Evolutionary conservation across 129 eudicot species (phyloP).

Genomic region (Tagetes patula): DNA sequence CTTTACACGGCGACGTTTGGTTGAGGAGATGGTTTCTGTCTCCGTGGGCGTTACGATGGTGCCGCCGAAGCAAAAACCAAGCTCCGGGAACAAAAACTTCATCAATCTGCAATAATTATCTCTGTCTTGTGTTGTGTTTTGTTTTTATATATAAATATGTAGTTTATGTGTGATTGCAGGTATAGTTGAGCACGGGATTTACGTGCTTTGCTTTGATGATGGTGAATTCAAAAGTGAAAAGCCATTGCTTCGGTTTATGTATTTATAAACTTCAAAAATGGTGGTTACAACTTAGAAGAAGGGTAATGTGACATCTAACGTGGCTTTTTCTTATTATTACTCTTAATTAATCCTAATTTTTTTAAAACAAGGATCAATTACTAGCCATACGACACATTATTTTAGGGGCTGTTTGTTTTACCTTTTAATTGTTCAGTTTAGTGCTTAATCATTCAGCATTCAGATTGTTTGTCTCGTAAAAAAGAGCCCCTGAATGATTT

Average conservation of each 20-base stretch:
- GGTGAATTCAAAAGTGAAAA: slow-evolving; percentile 32
- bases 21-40: slow-evolving; percentile 37
- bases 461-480: no score
- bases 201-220: slow-evolving; percentile 28
- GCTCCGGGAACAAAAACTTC: slow-evolving; percentile 54
- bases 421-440: no score
- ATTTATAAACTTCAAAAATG: slow-evolving; percentile 25
- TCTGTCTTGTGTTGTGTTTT: not conserved
- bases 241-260: slow-evolving; percentile 27
- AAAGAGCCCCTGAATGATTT: no score
- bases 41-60: slow-evolving; percentile 28
- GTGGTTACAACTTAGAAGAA: slow-evolving; percentile 2
- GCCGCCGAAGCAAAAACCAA: slow-evolving; percentile 48
- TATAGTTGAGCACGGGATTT: slow-evolving; percentile 12
- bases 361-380: no score
- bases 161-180: not conserved
- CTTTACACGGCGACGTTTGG: slow-evolving; percentile 31
- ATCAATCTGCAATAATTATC: slow-evolving; percentile 17
- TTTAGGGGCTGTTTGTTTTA: no score
- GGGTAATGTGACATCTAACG: slow-evolving; percentile 18
- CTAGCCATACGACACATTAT: no score
- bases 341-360: no score
- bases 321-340: slow-evolving; percentile 10
- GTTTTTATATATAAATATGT: slow-evolving; percentile 15
- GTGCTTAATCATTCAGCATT: no score